Evolutionary conservation across 176 grass and related monocot species (phyloP).

Genomic region (Lolium perenne): DNA sequence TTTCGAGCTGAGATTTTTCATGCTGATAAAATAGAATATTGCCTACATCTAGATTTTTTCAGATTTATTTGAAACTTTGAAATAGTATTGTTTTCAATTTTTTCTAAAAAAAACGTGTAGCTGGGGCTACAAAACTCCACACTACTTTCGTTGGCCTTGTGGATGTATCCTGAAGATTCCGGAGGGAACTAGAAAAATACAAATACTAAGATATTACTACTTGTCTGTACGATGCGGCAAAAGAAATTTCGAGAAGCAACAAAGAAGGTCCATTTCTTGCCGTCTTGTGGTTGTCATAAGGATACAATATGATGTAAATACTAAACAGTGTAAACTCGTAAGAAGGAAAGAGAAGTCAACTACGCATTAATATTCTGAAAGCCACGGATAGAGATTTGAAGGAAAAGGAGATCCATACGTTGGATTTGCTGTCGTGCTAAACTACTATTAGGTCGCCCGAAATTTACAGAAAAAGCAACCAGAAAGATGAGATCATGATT

Average conservation of each 20-base stretch:
- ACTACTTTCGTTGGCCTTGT: too few relatives aligned
- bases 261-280: conserved; percentile 32
- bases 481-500: background rate
- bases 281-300: background rate
- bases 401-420: conserved; percentile 1
- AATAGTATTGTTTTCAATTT: too few relatives aligned
- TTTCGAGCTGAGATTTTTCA: too few relatives aligned
- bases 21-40: too few relatives aligned
- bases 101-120: too few relatives aligned
- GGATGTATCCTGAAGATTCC: too few relatives aligned
- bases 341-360: conserved; percentile 41
- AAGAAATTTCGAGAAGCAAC: conserved; percentile 1
- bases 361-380: background rate
- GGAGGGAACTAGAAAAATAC: too few relatives aligned
- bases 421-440: background rate
- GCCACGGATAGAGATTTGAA: background rate
- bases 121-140: too few relatives aligned
- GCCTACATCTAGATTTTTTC: too few relatives aligned
- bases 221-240: too few relatives aligned
- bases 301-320: background rate
- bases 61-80: too few relatives aligned
- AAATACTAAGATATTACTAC: too few relatives aligned
- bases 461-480: background rate
- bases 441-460: background rate
- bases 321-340: background rate